Evolutionary conservation across 2,329 filamentous ascomycete genomes (phyloP).

Genomic region (Amauroascus niger): DNA sequence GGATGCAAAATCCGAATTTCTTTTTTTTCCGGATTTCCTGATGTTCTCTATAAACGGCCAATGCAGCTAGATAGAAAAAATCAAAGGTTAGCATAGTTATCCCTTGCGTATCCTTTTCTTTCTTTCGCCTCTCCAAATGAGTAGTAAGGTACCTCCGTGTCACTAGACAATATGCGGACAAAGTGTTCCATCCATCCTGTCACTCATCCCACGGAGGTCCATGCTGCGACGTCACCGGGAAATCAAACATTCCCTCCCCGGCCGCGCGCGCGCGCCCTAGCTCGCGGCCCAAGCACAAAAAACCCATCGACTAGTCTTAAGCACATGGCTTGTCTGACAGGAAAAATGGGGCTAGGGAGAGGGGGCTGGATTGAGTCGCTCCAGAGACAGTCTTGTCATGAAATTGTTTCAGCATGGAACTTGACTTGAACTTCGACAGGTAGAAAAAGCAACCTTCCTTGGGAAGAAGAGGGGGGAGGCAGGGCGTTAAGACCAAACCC

Average conservation of each 20-base stretch:
- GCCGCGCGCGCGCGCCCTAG: no score
- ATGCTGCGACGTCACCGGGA: background rate
- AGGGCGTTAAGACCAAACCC: background rate
- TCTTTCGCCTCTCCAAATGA: no score
- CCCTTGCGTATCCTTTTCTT: no score
- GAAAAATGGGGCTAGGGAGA: no score
- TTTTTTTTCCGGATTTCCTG: background rate
- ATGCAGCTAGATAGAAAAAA: background rate
- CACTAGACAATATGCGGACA: no score
- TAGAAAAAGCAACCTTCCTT: no score
- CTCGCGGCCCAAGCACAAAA: background rate
- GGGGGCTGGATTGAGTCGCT: background rate
- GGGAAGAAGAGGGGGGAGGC: background rate
- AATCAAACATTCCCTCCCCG: background rate
- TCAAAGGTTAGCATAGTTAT: no score
- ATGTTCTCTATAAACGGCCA: no score
- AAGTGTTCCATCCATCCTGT: background rate
- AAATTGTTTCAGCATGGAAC: constrained; percentile 9
- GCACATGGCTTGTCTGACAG: no score
- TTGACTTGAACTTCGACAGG: background rate
- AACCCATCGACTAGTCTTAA: background rate
- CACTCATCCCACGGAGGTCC: background rate
- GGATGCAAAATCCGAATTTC: background rate
- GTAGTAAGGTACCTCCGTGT: no score
- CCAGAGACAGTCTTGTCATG: no score